A percentile compares a stretch with the other conserved stretches of the same genome.
These are phyloP conservation scores for Coprinellus micaceus DNA, from an alignment of 768 basidiomycete species.

Conservation along the genomic window DNA sequence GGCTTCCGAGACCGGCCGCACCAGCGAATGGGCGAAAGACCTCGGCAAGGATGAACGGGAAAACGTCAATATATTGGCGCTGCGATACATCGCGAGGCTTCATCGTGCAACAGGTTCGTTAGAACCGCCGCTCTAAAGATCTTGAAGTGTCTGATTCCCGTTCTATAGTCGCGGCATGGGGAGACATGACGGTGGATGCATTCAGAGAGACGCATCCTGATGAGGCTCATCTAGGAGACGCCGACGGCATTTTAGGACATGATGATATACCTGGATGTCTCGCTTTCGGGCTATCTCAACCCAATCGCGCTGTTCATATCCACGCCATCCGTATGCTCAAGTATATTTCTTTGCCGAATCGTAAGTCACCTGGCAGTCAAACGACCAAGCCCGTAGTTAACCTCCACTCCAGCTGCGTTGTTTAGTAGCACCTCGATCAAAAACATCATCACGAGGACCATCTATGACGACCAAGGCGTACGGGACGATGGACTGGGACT, in stretches of 20 bases:
- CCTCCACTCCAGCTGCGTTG: background rate
- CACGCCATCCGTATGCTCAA: conserved; percentile 1
- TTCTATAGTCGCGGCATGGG: background rate
- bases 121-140: no score
- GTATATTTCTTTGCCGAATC: background rate
- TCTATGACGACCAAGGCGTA: background rate
- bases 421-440: background rate
- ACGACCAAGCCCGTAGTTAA: background rate
- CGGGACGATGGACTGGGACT: background rate
- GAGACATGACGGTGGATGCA: background rate
- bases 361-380: no score
- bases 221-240: background rate
- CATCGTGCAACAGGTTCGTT: background rate
- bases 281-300: background rate
- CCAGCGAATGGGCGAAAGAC: background rate
- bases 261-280: background rate
- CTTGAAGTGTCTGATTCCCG: no score
- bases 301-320: background rate
- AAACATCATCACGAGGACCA: background rate
- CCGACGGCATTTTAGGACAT: background rate
- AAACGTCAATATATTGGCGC: background rate
- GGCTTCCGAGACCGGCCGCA: background rate
- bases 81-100: background rate
- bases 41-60: background rate
- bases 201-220: background rate